phyloP scores from a whole-genome alignment of 2,329 filamentous ascomycete genomes.

The Diaporthe capsici region DNA sequence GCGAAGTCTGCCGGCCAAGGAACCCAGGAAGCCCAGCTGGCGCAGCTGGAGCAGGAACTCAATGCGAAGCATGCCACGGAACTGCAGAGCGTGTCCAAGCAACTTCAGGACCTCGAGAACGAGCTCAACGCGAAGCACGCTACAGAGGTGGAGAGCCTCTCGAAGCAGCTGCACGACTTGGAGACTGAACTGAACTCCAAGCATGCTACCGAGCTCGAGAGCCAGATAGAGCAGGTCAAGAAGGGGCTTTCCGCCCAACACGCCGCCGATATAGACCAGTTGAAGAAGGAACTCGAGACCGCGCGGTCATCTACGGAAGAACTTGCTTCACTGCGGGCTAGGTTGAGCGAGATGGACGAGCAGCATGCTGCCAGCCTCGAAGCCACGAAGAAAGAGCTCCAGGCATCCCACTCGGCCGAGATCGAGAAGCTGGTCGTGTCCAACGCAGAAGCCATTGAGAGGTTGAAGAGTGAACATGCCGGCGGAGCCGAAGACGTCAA shows the following conservation, averaged over 20 bases:
- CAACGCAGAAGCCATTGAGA: slow-evolving; percentile 59
- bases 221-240: slow-evolving; percentile 51
- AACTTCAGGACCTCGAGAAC: slow-evolving; percentile 39
- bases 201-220: slow-evolving; percentile 52
- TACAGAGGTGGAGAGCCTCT: slow-evolving; percentile 46
- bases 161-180: slow-evolving; percentile 38
- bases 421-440: slow-evolving; percentile 61
- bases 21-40: slow-evolving; percentile 46
- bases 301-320: slow-evolving; percentile 51
- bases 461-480: slow-evolving; percentile 54
- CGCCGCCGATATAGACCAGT: slow-evolving; percentile 52
- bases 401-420: slow-evolving; percentile 59
- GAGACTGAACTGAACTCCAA: slow-evolving; percentile 44
- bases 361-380: slow-evolving; percentile 55
- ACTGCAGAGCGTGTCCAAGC: slow-evolving; percentile 31
- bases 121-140: slow-evolving; percentile 49
- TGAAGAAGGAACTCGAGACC: slow-evolving; percentile 52
- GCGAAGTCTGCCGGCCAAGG: slow-evolving; percentile 47
- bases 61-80: slow-evolving; percentile 39
- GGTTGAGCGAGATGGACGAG: slow-evolving; percentile 53
- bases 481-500: slow-evolving; percentile 51
- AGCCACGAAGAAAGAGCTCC: slow-evolving; percentile 57
- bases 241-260: slow-evolving; percentile 53
- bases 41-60: slow-evolving; percentile 47
- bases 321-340: slow-evolving; percentile 48